These are phyloP conservation scores for Vitis hybrid DNA, from an alignment of 177 flowering plant genomes.

Conservation along the genomic window DNA sequence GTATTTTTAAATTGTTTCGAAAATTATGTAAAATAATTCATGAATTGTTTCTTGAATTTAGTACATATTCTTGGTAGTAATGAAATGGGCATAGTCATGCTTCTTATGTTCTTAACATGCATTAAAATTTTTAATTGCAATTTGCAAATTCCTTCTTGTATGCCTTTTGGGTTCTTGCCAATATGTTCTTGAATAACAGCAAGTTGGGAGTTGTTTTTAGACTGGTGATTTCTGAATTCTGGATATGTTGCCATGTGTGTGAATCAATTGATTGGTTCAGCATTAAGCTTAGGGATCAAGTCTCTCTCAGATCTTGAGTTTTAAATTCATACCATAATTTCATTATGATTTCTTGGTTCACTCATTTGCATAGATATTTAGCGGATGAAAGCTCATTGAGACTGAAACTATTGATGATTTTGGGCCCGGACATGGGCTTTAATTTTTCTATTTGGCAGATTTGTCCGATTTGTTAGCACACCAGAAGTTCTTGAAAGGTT, in stretches of 20 bases:
- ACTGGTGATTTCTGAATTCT: not conserved
- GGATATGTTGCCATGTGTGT: not conserved
- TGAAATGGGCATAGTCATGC: not conserved
- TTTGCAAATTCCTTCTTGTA: not conserved
- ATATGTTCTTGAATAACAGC: not conserved
- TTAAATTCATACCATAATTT: not conserved
- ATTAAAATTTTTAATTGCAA: not conserved
- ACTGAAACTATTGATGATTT: not conserved
- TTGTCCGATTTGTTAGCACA: slow-evolving; percentile 70
- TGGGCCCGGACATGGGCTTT: not conserved
- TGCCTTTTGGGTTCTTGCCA: not conserved
- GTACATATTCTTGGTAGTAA: too few relatives aligned
- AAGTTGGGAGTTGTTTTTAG: not conserved
- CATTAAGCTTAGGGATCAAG: not conserved
- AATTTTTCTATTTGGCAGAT: slow-evolving; percentile 35
- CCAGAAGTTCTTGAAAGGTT: slow-evolving; percentile 76
- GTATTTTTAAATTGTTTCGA: too few relatives aligned
- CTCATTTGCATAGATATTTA: not conserved
- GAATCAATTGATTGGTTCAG: not conserved
- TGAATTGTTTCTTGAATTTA: too few relatives aligned
- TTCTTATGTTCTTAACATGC: not conserved
- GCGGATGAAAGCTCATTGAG: not conserved
- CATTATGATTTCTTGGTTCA: not conserved
- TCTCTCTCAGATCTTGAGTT: not conserved
- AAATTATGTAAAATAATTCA: too few relatives aligned